These are phyloP conservation scores for Termitomyces eurrhizus DNA, from an alignment of 768 basidiomycete species.

Conservation along the genomic window DNA sequence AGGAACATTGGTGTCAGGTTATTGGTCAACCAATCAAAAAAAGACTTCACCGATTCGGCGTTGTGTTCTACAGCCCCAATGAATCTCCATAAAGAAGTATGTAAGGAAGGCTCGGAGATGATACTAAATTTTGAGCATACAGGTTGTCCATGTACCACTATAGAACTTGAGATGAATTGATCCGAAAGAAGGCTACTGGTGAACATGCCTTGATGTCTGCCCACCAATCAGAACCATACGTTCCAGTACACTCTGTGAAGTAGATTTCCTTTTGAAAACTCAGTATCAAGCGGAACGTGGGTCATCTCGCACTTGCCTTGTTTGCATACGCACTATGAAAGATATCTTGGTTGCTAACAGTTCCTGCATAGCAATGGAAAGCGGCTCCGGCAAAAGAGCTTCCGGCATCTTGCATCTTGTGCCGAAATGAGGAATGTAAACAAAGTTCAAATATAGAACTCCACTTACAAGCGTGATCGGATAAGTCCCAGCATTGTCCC, in stretches of 20 bases:
- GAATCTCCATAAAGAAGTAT: conserved; percentile 12
- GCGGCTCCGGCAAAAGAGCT: conserved; percentile 59
- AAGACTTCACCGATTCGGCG: conserved; percentile 14
- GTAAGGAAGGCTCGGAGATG: neutral
- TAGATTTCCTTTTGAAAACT: conserved; percentile 33
- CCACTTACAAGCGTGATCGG: conserved; percentile 44
- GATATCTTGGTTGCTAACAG: conserved; percentile 13
- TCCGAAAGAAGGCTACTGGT: neutral
- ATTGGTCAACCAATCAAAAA: conserved; percentile 8
- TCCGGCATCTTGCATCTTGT: conserved; percentile 48
- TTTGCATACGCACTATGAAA: conserved; percentile 19
- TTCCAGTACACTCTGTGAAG: conserved; percentile 65
- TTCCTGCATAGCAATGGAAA: conserved; percentile 64
- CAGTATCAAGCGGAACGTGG: too few relatives aligned
- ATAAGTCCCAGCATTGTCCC: conserved; percentile 62
- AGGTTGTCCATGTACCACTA: conserved; percentile 25
- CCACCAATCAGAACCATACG: conserved; percentile 73
- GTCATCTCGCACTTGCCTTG: conserved; percentile 10
- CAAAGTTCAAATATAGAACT: neutral
- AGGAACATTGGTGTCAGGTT: neutral
- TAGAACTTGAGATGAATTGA: neutral
- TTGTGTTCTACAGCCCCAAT: conserved; percentile 20
- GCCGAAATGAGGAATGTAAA: neutral
- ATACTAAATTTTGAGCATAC: conserved; percentile 1
- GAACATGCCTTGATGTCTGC: conserved; percentile 62